Evolutionary conservation across 2,329 filamentous ascomycete genomes (phyloP).

Genomic region (Emergomyces africanus): DNA sequence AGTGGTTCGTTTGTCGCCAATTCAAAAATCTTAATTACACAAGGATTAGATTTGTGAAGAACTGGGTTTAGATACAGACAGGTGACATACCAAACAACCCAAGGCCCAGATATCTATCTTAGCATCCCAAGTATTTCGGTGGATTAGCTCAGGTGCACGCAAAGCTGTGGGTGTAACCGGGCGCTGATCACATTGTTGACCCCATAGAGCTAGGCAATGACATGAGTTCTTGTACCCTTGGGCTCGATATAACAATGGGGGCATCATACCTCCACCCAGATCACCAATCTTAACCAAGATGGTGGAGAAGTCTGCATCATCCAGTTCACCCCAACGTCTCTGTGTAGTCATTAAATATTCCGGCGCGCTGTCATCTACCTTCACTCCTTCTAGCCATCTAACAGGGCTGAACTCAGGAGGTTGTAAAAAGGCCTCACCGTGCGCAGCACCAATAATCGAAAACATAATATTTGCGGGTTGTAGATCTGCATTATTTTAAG

Average conservation of each 20-base stretch:
- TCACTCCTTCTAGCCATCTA: slow-evolving; percentile 10
- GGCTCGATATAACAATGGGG: background rate
- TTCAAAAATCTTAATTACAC: slow-evolving; percentile 12
- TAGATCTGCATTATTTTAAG: slow-evolving; percentile 8
- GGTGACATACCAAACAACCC: slow-evolving; percentile 15
- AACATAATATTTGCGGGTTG: slow-evolving; percentile 16
- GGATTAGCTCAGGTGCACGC: slow-evolving; percentile 13
- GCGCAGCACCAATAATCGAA: slow-evolving; percentile 1
- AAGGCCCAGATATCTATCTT: slow-evolving; percentile 14
- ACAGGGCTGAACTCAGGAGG: slow-evolving; percentile 11
- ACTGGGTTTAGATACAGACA: slow-evolving; percentile 1
- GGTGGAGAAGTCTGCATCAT: slow-evolving; percentile 7
- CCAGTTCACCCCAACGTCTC: slow-evolving; percentile 9
- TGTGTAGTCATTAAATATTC: slow-evolving; percentile 14
- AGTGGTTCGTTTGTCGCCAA: slow-evolving; percentile 13
- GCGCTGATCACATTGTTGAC: slow-evolving; percentile 2
- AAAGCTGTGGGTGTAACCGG: slow-evolving; percentile 11
- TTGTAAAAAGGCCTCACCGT: slow-evolving; percentile 2
- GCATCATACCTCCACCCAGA: slow-evolving; percentile 13
- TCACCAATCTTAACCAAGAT: slow-evolving; percentile 14
- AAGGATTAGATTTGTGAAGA: slow-evolving; percentile 1
- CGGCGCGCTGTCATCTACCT: slow-evolving; percentile 10
- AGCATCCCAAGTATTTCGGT: slow-evolving; percentile 7
- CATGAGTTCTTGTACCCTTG: background rate
- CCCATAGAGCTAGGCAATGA: slow-evolving; percentile 4